Percentiles rank a stretch among this genome's conserved stretches.
Conservation (phyloP, 352 stramenopile genomes). For the Globisporangium echinulatum region DNA sequence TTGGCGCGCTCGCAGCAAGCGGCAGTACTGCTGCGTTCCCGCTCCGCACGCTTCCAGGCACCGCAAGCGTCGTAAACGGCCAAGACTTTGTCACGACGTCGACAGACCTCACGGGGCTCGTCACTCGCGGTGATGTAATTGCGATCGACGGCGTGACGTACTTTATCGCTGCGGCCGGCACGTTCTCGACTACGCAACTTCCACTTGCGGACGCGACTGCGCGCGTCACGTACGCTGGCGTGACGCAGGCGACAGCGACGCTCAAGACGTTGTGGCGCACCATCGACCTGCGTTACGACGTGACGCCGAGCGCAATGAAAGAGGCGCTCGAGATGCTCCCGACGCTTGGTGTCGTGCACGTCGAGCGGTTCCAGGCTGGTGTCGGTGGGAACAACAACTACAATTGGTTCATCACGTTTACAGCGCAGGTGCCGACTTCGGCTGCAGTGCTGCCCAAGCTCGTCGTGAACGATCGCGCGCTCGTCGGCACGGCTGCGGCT, state of each 20-base stretch:
- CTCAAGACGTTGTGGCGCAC: conserved; percentile 58
- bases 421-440: conserved; percentile 34
- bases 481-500: conserved; percentile 27
- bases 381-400: conserved; percentile 58
- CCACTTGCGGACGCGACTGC: conserved; percentile 34
- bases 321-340: conserved; percentile 85
- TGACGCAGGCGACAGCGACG: conserved; percentile 26
- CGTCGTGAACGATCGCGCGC: conserved; percentile 41
- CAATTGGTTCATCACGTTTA: conserved; percentile 89
- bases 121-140: conserved; percentile 81
- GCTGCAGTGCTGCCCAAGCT: conserved; percentile 31
- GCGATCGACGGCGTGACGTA: conserved; percentile 68
- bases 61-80: conserved; percentile 42
- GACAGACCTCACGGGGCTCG: conserved; percentile 79
- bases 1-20: conserved; percentile 24
- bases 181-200: conserved; percentile 68
- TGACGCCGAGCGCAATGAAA: conserved; percentile 51
- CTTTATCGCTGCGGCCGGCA: conserved; percentile 56
- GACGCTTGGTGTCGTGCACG: conserved; percentile 84
- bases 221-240: conserved; percentile 34
- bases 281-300: conserved; percentile 44
- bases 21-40: background rate
- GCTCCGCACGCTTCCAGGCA: conserved; percentile 41
- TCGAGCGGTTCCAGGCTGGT: conserved; percentile 67
- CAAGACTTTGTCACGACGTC: conserved; percentile 73